These are phyloP conservation scores for Magnusiomyces fungicola DNA, from an alignment of 1,139 yeast genomes.

Conservation along the genomic window DNA sequence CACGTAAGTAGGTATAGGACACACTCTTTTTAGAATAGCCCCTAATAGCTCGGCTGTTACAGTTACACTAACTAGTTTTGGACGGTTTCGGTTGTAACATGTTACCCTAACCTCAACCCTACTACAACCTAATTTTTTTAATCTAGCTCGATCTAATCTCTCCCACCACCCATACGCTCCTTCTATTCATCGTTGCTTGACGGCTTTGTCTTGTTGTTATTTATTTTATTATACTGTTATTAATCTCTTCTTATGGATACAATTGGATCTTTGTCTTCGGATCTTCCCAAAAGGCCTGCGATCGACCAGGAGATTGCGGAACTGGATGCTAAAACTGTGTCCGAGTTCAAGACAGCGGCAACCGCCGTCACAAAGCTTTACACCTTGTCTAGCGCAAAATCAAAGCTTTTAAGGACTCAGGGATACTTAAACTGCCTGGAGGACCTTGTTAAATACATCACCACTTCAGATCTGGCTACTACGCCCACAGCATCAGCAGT, in stretches of 20 bases:
- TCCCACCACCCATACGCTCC: too few species aligned
- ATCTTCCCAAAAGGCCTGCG: background rate
- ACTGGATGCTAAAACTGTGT: slow-evolving; percentile 8
- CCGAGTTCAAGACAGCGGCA: slow-evolving; percentile 15
- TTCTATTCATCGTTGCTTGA: too few species aligned
- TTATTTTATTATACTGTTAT: background rate
- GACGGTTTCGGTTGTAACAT: too few species aligned
- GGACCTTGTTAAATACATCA: slow-evolving; percentile 15
- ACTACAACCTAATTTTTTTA: too few species aligned
- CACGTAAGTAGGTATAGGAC: too few species aligned
- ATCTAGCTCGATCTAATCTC: too few species aligned
- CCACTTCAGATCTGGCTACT: slow-evolving; percentile 8
- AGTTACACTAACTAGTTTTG: too few species aligned
- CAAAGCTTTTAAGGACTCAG: slow-evolving; percentile 22
- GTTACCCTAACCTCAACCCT: too few species aligned
- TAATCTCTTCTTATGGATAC: slow-evolving; percentile 1
- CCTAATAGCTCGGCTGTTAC: too few species aligned
- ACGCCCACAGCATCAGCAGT: slow-evolving; percentile 2
- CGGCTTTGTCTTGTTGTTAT: too few species aligned
- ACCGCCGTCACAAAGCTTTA: slow-evolving; percentile 1
- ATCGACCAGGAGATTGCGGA: slow-evolving; percentile 10
- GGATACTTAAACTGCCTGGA: slow-evolving; percentile 26
- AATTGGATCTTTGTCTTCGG: background rate
- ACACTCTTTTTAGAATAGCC: too few species aligned
- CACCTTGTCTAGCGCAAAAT: slow-evolving; percentile 22